Base-by-base conservation (phyloP, 2,329 filamentous ascomycete species). In the Hymenoscyphus infarciens region DNA sequence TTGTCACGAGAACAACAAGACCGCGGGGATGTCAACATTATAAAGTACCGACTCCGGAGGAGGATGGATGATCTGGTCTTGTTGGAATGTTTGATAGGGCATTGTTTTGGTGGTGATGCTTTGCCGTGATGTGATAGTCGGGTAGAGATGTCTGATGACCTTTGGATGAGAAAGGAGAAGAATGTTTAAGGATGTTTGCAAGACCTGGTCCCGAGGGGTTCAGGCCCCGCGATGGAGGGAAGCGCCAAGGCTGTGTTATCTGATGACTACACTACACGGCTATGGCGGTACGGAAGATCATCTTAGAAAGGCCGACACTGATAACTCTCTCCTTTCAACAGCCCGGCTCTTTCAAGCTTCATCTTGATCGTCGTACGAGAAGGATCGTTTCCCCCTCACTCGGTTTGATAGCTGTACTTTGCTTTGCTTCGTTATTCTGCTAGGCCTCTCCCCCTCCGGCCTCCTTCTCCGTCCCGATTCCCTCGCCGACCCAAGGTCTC, bases 1-100 rank as follows among this genome's bases (percentile, higher is more conserved):
- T 52, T n/a, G 45, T 52, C 45, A 52, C 45, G 45, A 52, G 45
- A 25, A 52, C 45, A 52, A 52, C 45, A 52, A n/a, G n/a, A n/a
- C n/a, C n/a, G n/a, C n/a, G n/a, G 45, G 25, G 45, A 52, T 52
- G 45, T 52, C 22, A 22, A 52, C n/a, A n/a, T n/a, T n/a, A n/a
- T n/a, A n/a, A n/a, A n/a, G n/a, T n/a, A n/a, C n/a, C n/a, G n/a
- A n/a, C n/a, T n/a, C n/a, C n/a, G n/a, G n/a, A n/a, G n/a, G n/a
- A n/a, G n/a, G n/a, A n/a, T n/a, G n/a, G n/a, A n/a, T n/a, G n/a
- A n/a, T n/a, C n/a, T n/a, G 19, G 19, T 25, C 19, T 8, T 22
- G 45, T 22, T 52, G 45, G 45, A 52, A 25, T 52, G 45, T 52
- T 49, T 10, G 42, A 49, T 5, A 49, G 42, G n/a, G 42, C 19